phyloP scores from a whole-genome alignment of 768 basidiomycete species.

The Trametes gibbosa region DNA sequence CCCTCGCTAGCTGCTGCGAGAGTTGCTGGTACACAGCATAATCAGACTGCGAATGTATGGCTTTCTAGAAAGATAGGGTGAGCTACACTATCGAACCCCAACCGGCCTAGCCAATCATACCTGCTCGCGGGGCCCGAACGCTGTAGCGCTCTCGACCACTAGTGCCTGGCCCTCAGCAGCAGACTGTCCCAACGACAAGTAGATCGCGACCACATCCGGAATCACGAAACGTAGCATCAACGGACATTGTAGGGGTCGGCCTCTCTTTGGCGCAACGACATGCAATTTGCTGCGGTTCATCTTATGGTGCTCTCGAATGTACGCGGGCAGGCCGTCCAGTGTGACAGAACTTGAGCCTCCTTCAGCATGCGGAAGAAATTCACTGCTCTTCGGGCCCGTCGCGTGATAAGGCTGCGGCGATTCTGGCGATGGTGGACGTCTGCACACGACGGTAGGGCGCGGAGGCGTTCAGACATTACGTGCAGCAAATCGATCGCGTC shows the following conservation, averaged over 20 bases:
- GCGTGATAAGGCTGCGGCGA: slow-evolving; percentile 60
- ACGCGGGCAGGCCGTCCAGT: slow-evolving; percentile 46
- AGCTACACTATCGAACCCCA: neutral
- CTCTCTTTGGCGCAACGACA: slow-evolving; percentile 48
- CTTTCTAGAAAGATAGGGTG: slow-evolving; percentile 42
- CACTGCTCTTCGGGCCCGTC: slow-evolving; percentile 37
- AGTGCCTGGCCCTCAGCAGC: slow-evolving; percentile 32
- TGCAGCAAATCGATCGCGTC: neutral
- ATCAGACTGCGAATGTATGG: slow-evolving; percentile 67
- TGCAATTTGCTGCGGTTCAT: slow-evolving; percentile 43
- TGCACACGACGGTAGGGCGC: slow-evolving; percentile 10
- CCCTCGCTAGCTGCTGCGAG: slow-evolving; percentile 62
- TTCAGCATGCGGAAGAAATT: slow-evolving; percentile 43
- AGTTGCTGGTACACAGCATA: slow-evolving; percentile 62
- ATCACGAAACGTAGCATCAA: slow-evolving; percentile 57
- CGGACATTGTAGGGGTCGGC: slow-evolving; percentile 27
- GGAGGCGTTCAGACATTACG: neutral
- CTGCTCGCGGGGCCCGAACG: slow-evolving; percentile 72
- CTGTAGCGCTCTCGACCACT: slow-evolving; percentile 60
- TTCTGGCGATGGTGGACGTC: slow-evolving; percentile 53
- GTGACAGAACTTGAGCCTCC: slow-evolving; percentile 39
- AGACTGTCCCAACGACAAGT: slow-evolving; percentile 43
- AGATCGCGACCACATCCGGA: slow-evolving; percentile 64
- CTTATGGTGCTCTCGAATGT: slow-evolving; percentile 58
- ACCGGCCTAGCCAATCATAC: slow-evolving; percentile 34